phyloP scores from a whole-genome alignment of 352 stramenopile genomes.

The Phytopythium ostracodes region DNA sequence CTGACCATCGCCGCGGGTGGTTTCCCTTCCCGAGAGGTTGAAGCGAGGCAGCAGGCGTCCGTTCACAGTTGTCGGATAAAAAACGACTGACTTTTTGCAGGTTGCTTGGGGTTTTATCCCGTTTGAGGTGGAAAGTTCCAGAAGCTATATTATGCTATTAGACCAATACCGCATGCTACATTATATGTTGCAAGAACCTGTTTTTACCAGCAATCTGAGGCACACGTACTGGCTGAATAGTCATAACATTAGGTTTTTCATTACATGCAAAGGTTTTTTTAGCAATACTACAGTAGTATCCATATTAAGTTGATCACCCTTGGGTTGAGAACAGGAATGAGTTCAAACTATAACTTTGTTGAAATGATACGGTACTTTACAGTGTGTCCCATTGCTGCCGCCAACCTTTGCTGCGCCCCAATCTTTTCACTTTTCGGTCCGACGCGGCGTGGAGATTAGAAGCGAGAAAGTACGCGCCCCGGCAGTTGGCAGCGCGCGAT shows the following conservation, averaged over 20 bases:
- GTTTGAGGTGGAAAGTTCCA: background rate
- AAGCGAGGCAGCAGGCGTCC: background rate
- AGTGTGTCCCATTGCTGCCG: background rate
- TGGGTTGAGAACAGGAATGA: background rate
- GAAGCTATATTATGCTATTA: background rate
- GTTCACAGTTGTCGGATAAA: background rate
- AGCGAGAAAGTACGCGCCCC: background rate
- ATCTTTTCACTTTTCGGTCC: conserved; percentile 5
- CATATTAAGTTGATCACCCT: background rate
- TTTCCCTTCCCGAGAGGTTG: background rate
- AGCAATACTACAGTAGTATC: background rate
- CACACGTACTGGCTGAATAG: background rate
- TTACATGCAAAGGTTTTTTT: background rate
- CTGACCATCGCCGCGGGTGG: background rate
- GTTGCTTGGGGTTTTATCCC: background rate
- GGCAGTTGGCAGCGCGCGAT: background rate
- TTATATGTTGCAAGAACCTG: no score
- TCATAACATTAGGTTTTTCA: background rate
- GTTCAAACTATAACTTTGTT: background rate
- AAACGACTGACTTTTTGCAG: background rate
- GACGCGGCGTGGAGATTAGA: background rate
- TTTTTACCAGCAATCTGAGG: no score
- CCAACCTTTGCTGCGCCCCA: conserved; percentile 2
- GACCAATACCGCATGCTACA: background rate
- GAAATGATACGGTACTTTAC: background rate